A percentile compares a stretch with the other conserved stretches of the same genome.
Conservation (phyloP, 1,284 basidiomycete genomes). For the Sporisorium exsertum region DNA sequence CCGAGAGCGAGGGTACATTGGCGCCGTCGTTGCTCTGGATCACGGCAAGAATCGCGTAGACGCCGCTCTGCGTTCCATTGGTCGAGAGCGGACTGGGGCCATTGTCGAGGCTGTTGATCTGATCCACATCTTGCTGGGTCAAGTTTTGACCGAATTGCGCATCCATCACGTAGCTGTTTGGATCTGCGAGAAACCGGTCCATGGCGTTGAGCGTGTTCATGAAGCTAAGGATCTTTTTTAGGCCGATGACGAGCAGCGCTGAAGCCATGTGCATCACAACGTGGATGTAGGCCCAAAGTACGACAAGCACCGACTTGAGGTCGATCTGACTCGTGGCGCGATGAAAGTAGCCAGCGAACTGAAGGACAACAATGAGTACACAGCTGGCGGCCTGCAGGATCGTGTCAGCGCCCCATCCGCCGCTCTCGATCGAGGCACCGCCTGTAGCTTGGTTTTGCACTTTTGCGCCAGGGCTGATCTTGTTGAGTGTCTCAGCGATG, state of each 20-base stretch:
- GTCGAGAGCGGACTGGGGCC: constrained; percentile 14
- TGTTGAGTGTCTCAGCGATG: constrained; percentile 41
- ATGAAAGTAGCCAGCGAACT: constrained; percentile 46
- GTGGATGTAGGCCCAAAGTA: constrained; percentile 45
- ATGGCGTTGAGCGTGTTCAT: constrained; percentile 42
- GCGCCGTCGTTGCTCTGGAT: constrained; percentile 42
- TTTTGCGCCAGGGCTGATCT: constrained; percentile 44
- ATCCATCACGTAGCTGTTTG: constrained; percentile 23
- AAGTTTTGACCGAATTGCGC: constrained; percentile 13
- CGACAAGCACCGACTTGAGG: constrained; percentile 17
- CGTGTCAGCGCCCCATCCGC: constrained; percentile 44
- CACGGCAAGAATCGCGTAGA: constrained; percentile 33
- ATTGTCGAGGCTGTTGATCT: constrained; percentile 4
- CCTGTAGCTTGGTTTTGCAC: constrained; percentile 1
- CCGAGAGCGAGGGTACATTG: constrained; percentile 20
- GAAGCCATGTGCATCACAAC: constrained; percentile 46
- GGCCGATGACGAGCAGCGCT: constrained; percentile 42
- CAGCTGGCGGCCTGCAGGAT: constrained; percentile 33
- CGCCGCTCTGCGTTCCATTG: constrained; percentile 22
- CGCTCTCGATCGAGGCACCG: constrained; percentile 25
- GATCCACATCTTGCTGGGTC: constrained; percentile 1
- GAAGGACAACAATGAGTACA: constrained; percentile 44
- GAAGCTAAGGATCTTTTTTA: constrained; percentile 46
- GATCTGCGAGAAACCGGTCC: constrained; percentile 13
- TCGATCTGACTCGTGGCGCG: constrained; percentile 34